Conservation (phyloP, 768 basidiomycete genomes). For the Suillus spraguei region DNA sequence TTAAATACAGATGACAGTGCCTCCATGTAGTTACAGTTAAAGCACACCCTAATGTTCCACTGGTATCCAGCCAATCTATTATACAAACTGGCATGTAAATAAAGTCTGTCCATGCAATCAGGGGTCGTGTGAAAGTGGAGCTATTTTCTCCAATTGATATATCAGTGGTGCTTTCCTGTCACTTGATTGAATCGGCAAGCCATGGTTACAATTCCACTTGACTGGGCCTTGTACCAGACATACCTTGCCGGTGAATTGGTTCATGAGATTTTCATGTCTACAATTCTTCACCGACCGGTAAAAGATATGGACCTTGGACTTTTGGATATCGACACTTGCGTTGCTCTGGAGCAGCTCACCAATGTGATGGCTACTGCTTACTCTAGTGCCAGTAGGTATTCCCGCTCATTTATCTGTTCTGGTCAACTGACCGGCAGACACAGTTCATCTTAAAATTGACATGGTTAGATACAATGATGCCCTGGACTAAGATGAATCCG, state of each 20-base stretch:
- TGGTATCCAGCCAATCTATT: no score
- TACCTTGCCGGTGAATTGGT: constrained; percentile 5
- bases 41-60: no score
- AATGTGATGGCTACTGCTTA: neutral
- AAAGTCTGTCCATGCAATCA: no score
- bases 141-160: no score
- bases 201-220: neutral
- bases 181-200: no score
- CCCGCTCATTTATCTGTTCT: neutral
- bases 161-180: no score
- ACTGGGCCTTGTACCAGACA: constrained; percentile 1
- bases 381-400: neutral
- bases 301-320: neutral
- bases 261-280: neutral
- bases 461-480: neutral
- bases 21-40: no score
- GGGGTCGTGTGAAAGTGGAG: no score
- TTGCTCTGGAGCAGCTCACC: neutral
- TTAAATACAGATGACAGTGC: neutral
- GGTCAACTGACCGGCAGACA: neutral
- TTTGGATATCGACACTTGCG: neutral
- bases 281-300: neutral
- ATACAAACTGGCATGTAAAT: no score
- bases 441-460: neutral
- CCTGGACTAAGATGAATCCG: neutral